phyloP scores from a whole-genome alignment of 2,329 filamentous ascomycete genomes.

The Ascocoryne sarcoides region DNA sequence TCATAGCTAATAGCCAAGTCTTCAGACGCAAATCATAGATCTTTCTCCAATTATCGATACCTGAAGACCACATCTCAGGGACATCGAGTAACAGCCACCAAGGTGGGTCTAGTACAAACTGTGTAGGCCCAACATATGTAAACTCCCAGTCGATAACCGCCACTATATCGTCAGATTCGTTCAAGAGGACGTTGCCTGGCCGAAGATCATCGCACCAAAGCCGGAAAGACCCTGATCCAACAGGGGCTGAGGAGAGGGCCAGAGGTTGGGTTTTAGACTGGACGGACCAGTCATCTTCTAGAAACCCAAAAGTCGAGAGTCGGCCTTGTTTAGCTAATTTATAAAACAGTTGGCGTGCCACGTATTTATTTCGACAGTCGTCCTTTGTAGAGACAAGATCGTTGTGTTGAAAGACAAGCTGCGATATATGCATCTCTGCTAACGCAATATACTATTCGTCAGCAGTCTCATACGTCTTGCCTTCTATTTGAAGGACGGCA shows the following conservation, averaged over 20 bases:
- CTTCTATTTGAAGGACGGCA: constrained; percentile 5
- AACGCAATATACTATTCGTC: constrained; percentile 11
- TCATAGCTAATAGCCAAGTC: constrained; percentile 28
- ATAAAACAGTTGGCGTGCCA: constrained; percentile 32
- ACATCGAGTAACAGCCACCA: constrained; percentile 32
- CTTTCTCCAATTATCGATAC: constrained; percentile 26
- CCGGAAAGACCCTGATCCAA: constrained; percentile 12
- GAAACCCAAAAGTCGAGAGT: constrained; percentile 11
- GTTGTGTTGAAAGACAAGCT: constrained; percentile 35
- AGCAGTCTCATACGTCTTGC: constrained; percentile 9
- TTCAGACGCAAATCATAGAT: constrained; percentile 28
- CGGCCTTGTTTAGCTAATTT: constrained; percentile 21
- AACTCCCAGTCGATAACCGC: constrained; percentile 36
- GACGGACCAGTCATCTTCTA: constrained; percentile 25
- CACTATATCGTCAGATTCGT: constrained; percentile 23
- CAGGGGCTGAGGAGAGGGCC: constrained; percentile 6
- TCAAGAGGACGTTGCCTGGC: constrained; percentile 29
- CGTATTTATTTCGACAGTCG: constrained; percentile 36
- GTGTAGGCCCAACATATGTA: constrained; percentile 28
- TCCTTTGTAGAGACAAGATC: constrained; percentile 30
- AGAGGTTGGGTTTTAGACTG: constrained; percentile 6
- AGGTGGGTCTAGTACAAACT: constrained; percentile 30
- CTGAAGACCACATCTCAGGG: constrained; percentile 28
- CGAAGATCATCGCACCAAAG: constrained; percentile 31
- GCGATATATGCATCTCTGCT: constrained; percentile 30